Percentiles rank a stretch among this genome's conserved stretches.
phyloP scores from a whole-genome alignment of 495 filamentous ascomycete species.

The Ramalina intermedia region DNA sequence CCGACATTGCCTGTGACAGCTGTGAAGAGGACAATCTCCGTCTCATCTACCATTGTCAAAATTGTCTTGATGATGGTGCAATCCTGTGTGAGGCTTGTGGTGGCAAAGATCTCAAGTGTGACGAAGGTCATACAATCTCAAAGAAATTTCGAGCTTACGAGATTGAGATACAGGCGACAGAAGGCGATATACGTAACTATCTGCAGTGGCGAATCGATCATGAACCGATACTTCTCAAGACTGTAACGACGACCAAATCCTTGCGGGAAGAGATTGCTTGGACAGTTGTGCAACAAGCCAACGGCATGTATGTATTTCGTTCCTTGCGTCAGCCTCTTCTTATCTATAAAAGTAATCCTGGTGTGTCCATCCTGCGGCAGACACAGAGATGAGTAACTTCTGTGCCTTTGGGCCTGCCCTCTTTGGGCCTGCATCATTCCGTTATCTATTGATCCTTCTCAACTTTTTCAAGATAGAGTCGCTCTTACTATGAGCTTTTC shows the following conservation, averaged over 20 bases:
- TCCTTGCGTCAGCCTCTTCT: not conserved
- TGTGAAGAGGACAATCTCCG: constrained; percentile 3
- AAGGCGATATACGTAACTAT: constrained; percentile 20
- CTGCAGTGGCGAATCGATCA: constrained; percentile 12
- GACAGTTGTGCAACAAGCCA: constrained; percentile 10
- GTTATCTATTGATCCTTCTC: too few relatives aligned
- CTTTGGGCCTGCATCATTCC: too few relatives aligned
- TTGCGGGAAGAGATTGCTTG: constrained; percentile 10
- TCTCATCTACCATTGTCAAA: constrained; percentile 6
- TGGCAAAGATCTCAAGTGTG: constrained; percentile 1
- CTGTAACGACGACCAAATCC: constrained; percentile 5
- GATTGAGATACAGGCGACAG: constrained; percentile 10
- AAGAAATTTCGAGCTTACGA: constrained; percentile 2
- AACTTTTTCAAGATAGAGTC: too few relatives aligned
- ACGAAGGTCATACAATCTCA: constrained; percentile 2
- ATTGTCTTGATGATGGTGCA: constrained; percentile 2
- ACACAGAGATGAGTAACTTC: too few relatives aligned
- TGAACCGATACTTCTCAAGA: constrained; percentile 4
- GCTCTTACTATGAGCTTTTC: not conserved
- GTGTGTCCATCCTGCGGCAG: too few relatives aligned
- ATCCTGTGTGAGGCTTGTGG: constrained; percentile 8
- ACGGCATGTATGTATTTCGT: constrained; percentile 16
- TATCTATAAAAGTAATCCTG: not conserved
- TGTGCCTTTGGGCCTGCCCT: too few relatives aligned
- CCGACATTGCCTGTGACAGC: constrained; percentile 5